Percentiles rank a stretch among this genome's conserved stretches.
These are phyloP conservation scores for Rhizopus arrhizus DNA, from an alignment of 371 early-diverging fungal genomes.

Conservation along the genomic window DNA sequence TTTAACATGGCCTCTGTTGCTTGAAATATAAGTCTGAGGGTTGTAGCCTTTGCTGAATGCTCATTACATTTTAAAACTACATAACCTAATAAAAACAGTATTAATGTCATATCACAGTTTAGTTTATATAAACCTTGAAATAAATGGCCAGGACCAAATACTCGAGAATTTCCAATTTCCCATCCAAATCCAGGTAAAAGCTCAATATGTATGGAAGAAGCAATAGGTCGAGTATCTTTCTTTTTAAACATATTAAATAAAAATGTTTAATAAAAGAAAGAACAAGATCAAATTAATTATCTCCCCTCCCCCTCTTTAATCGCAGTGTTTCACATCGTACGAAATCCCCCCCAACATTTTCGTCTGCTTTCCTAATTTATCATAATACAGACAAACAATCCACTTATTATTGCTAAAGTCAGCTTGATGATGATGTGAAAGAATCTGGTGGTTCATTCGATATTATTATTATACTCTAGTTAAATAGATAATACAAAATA, in stretches of 20 bases:
- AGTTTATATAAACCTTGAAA: conserved; percentile 10
- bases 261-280: no score
- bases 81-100: not conserved
- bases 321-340: no score
- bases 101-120: not conserved
- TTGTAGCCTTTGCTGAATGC: conserved; percentile 4
- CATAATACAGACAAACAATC: no score
- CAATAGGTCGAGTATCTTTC: not conserved
- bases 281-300: no score
- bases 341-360: no score
- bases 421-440: no score
- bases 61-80: conserved; percentile 10
- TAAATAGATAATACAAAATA: no score
- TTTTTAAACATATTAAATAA: not conserved
- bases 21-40: conserved; percentile 6
- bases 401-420: no score
- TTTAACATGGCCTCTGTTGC: conserved; percentile 8
- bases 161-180: not conserved
- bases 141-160: conserved; percentile 11
- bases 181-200: conserved; percentile 11
- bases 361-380: no score
- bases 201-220: conserved; percentile 3
- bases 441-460: no score
- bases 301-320: no score
- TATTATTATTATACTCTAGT: no score